Base-by-base conservation (phyloP, 768 basidiomycete genomes). In the Collybia nuda region DNA sequence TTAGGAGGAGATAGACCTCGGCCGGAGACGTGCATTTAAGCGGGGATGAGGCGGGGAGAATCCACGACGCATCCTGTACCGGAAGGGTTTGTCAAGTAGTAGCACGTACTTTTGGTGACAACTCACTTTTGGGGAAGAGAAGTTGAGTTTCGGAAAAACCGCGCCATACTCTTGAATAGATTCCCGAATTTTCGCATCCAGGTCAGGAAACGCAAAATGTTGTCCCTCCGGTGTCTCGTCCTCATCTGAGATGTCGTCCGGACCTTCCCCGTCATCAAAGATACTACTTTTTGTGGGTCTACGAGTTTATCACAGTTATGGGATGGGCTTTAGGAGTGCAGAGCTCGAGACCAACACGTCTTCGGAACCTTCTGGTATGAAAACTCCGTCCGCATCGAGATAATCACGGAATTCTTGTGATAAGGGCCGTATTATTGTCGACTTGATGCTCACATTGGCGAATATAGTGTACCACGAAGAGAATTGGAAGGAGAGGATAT, bases 121-220 rank as follows among this genome's bases (percentile, higher is more conserved):
- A 60, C 51, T 18, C 52, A 89, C 94, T 73, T 86, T 88, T 12
- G 95, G 95, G n/a, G 91, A 86, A 5, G 93, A 91, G 71, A 95
- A 97, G 62, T 97, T 98, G 48, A 98, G 82, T 69, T 98, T 98
- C 0, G 95, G 94, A 64, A 98, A 98, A 23, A 96, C 86, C 5
- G 86, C 87, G 2, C 83, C 88, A 65, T 90, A 94, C 49, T 78
- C 67, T 40, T 70, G 58, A n/a, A 97, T 73, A 28, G 76, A 79
- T 12, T 71, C 65, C 43, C 90, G 71, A 53, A 98, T 95, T 50
- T 72, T 72, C 12, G 71, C 68, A 59, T 94, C 92, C n/a, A 97
- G 71, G 40, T 85, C 85, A 0, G 94, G 93, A 62, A 98, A 95
- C 2, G 86, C 72, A 59, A 82, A 91, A 21, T 56, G 68, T 43